These are phyloP conservation scores for Nakaseomyces bracarensis DNA, from an alignment of 1,139 yeast species.

Conservation along the genomic window DNA sequence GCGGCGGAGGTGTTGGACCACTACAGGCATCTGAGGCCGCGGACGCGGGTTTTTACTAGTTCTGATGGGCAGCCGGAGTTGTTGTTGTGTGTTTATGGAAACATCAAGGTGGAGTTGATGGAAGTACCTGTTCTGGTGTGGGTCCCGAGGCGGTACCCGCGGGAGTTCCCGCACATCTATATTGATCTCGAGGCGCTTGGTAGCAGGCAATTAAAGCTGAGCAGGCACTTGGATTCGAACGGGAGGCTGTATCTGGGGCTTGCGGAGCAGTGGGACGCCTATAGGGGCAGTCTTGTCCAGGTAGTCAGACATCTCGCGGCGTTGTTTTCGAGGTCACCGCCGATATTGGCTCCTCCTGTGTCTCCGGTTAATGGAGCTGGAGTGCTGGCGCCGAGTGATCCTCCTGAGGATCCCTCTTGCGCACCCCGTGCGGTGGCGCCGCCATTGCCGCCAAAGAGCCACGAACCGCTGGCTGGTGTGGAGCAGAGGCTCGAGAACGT, in stretches of 20 bases:
- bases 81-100: constrained; percentile 58
- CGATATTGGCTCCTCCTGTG: background rate
- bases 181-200: constrained; percentile 41
- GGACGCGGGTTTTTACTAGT: constrained; percentile 64
- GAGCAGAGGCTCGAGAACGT: background rate
- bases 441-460: background rate
- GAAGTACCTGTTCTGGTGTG: constrained; percentile 67
- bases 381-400: background rate
- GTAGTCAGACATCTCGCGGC: background rate
- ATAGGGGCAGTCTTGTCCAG: background rate
- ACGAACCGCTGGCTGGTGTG: background rate
- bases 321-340: constrained; percentile 1
- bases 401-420: background rate
- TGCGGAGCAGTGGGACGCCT: constrained; percentile 1
- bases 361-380: background rate
- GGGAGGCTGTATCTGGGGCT: constrained; percentile 55
- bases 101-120: constrained; percentile 22
- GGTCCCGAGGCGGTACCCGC: constrained; percentile 69
- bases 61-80: constrained; percentile 51
- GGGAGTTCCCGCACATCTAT: constrained; percentile 50
- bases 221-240: constrained; percentile 62
- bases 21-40: constrained; percentile 48
- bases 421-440: background rate
- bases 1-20: constrained; percentile 45
- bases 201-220: constrained; percentile 45